phyloP scores from a whole-genome alignment of 2,329 filamentous ascomycete species.

The Geoglossum cookeanum region DNA sequence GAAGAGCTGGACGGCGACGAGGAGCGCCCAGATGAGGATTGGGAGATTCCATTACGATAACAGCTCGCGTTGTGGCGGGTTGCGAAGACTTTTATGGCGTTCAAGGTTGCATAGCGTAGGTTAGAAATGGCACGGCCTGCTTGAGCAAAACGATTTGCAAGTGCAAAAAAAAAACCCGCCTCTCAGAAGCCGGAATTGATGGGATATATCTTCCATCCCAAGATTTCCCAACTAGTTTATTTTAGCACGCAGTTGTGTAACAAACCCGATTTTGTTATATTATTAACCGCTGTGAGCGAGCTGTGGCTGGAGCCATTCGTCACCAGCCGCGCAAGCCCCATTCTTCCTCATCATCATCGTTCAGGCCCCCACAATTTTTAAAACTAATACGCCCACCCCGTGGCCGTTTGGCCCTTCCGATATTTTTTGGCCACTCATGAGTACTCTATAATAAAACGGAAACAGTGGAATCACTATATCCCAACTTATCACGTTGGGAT shows the following conservation, averaged over 20 bases:
- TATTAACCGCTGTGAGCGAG: no score
- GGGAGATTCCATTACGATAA: constrained; percentile 3
- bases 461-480: not conserved
- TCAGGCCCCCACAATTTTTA: not conserved
- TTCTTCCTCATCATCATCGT: not conserved
- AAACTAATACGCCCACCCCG: not conserved
- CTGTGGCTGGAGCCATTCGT: not conserved
- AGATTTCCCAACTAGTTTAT: not conserved
- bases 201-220: not conserved
- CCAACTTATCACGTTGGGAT: not conserved
- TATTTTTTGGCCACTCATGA: not conserved
- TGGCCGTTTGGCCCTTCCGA: not conserved
- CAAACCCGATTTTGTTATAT: not conserved
- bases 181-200: not conserved
- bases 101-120: not conserved
- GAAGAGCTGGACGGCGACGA: constrained; percentile 31
- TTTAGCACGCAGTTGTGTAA: not conserved
- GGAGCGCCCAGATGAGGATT: constrained; percentile 4
- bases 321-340: constrained; percentile 2
- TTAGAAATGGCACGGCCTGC: no score
- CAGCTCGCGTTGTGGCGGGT: not conserved
- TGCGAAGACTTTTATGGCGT: not conserved
- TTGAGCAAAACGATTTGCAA: not conserved
- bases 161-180: not conserved
- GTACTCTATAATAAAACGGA: not conserved